Conservation (phyloP, 2,329 filamentous ascomycete species). For the Scedosporium dehoogii region DNA sequence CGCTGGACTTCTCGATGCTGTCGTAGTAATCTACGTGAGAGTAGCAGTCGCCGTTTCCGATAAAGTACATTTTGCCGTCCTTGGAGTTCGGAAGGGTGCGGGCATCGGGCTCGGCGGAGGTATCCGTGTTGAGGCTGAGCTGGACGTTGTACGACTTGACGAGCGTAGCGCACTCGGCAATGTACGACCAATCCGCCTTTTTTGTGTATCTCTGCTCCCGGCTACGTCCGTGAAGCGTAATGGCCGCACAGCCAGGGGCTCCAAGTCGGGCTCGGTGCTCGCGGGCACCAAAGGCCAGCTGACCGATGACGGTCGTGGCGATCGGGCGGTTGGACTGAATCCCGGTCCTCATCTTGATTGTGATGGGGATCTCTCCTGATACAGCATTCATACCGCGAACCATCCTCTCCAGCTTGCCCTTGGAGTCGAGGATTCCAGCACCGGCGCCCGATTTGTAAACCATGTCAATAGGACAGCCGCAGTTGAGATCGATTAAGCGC, state of each 20-base stretch:
- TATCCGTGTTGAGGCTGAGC: constrained; percentile 60
- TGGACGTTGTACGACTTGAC: constrained; percentile 71
- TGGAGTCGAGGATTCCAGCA: constrained; percentile 82
- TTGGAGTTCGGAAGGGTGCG: constrained; percentile 58
- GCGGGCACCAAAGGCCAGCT: constrained; percentile 68
- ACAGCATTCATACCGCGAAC: constrained; percentile 92
- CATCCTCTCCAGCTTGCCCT: constrained; percentile 85
- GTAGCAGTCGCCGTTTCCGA: constrained; percentile 95
- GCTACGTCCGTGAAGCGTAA: constrained; percentile 88
- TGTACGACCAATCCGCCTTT: constrained; percentile 91
- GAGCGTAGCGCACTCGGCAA: constrained; percentile 76
- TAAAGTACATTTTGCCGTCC: constrained; percentile 70
- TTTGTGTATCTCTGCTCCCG: constrained; percentile 91
- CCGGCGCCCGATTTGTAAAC: constrained; percentile 82
- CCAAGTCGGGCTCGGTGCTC: constrained; percentile 63
- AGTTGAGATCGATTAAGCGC: constrained; percentile 90
- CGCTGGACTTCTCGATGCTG: constrained; percentile 64
- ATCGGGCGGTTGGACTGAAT: constrained; percentile 71
- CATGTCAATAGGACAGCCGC: constrained; percentile 92
- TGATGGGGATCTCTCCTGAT: constrained; percentile 83
- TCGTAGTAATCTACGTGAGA: constrained; percentile 81
- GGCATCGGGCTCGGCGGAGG: constrained; percentile 64
- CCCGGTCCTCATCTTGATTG: constrained; percentile 89
- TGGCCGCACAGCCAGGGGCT: constrained; percentile 79
- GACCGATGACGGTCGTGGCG: constrained; percentile 70